Percentiles rank a stretch among this genome's conserved stretches.
Evolutionary conservation across 805 yeast species (phyloP).

Genomic region (Pichia ethanolica): DNA sequence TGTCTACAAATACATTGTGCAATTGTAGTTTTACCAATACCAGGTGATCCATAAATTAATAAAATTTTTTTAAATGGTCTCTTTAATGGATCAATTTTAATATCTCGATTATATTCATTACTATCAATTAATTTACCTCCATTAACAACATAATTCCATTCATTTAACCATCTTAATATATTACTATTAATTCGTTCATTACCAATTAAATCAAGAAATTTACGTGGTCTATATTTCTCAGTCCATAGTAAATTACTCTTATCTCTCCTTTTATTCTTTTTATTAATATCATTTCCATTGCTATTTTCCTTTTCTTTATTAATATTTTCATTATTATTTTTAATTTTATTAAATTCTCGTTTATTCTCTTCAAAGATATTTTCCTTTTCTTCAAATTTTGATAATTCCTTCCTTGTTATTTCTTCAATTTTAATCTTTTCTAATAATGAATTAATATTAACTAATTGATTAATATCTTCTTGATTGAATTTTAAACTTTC

Average conservation of each 20-base stretch:
- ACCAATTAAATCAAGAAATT: slow-evolving; percentile 61
- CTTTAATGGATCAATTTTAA: slow-evolving; percentile 39
- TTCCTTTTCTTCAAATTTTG: neutral
- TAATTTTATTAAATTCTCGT: slow-evolving; percentile 3
- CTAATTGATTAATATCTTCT: neutral
- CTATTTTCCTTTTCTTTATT: slow-evolving; percentile 8
- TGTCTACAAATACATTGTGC: slow-evolving; percentile 80
- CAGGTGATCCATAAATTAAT: slow-evolving; percentile 86
- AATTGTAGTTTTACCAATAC: slow-evolving; percentile 85
- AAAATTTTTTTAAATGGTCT: slow-evolving; percentile 60
- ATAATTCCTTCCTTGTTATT: slow-evolving; percentile 10
- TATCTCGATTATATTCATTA: slow-evolving; percentile 4
- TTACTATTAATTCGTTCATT: slow-evolving; percentile 57
- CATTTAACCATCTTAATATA: slow-evolving; percentile 55
- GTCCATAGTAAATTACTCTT: slow-evolving; percentile 32
- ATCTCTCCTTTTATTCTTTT: neutral
- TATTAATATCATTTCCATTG: neutral
- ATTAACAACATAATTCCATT: slow-evolving; percentile 54
- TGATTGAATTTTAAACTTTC: neutral
- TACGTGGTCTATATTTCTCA: slow-evolving; percentile 61
- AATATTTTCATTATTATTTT: slow-evolving; percentile 8
- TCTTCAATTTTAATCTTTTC: slow-evolving; percentile 20
- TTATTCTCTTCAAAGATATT: slow-evolving; percentile 10
- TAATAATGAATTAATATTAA: slow-evolving; percentile 20
- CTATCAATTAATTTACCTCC: slow-evolving; percentile 10